Base-by-base conservation (phyloP, 305 asterid species). In the Solanum chacoense region DNA sequence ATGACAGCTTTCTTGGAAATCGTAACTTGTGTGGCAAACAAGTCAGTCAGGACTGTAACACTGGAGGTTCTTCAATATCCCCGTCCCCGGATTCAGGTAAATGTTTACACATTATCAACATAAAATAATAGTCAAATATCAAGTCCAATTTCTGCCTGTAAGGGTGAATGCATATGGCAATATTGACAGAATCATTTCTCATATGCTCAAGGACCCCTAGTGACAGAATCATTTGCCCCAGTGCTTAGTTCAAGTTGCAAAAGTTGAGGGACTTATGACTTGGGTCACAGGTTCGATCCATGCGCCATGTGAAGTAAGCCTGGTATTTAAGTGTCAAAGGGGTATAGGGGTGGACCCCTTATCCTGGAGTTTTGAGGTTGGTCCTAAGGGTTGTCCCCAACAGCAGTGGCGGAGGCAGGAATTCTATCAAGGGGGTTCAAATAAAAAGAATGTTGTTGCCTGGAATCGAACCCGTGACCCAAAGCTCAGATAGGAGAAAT, bases 11-110 rank as follows among this genome's bases (percentile, higher is more conserved):
- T 92, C 91, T 95, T 88, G 99, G 99, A 75, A 97, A 97, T 88
- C 99, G 97, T 87, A 98, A 92, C 78, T 92, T 97, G 93, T 97
- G 99, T 89, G 99, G 99, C 80, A 89, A 90, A 93, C 99, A 97
- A 94, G 90, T 91, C 55, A 81, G 89, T 83, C 92, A 89, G 85
- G 83, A 88, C 85, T 97, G 99, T 94, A 95, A 91, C 87, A 93
- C 87, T 45, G 88, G 91, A 89, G 98, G 93, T 79, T 85, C 95
- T 87, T 29, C 94, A 37, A 79, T 26, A 86, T 89, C 97, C 26
- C 94, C 87, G 87, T 90, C 95, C 91, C 77, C 92, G 29, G 75
- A 84, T 88, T 89, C 98, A 45, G 98, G 98, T 97, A 94, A 89
- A 72, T 37, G 85, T 50, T 90, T 85, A 75, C 67, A 22, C 40